Base-by-base conservation (phyloP, 73 alveolate species). In the Diophrys sp. region DNA sequence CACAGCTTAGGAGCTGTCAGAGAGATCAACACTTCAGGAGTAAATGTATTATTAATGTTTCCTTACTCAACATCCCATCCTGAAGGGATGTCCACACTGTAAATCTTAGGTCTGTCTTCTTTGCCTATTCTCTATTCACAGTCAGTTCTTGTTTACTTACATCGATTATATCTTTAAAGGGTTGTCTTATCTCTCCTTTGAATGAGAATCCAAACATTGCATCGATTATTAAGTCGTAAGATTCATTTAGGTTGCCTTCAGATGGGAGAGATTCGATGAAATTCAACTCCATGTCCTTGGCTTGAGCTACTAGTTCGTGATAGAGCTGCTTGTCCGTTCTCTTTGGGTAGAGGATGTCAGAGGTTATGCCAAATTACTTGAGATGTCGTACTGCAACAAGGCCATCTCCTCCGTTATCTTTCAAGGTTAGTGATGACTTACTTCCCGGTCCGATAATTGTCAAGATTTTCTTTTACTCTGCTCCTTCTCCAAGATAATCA, bases 31-130 rank as follows among this genome's bases (percentile, higher is more conserved):
- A 78, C 82, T 44, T 84, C 78, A 0, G 98, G 97, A 54, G 82
- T 75, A 85, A 95, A 95, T 53, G 96, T 87, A 77, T 87, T 80
- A 77, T 83, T 73, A 32, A 89, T 84, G 72, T 97, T 95, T 74
- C 99, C 99, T 82, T 95, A 71, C 74, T 96, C 98, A 27, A 97
- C 98, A 91, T 97, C 99, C 98, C 98, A 97, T 33, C 99, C 99
- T 14, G 99, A 96, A 8, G 99, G 99, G 54, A 97, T 93, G 75
- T 97, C 99, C 54, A 97, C 95, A 1, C 99, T 95, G 32, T 91
- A 82, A 29, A 97, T 91, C 62, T 44, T 44, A 71, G 94, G 96
- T 56, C 82, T 80, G 75, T 57, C 66, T 56, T 70, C 14, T 1
- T 55, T 56, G 1, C 75, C 75, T 14, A 75, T 54, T 1, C 33